Evolutionary conservation across 2,329 filamentous ascomycete genomes (phyloP), one percentile per base, ranked within the genome.

Genomic region (Lachnellula subtilissima): DNA sequence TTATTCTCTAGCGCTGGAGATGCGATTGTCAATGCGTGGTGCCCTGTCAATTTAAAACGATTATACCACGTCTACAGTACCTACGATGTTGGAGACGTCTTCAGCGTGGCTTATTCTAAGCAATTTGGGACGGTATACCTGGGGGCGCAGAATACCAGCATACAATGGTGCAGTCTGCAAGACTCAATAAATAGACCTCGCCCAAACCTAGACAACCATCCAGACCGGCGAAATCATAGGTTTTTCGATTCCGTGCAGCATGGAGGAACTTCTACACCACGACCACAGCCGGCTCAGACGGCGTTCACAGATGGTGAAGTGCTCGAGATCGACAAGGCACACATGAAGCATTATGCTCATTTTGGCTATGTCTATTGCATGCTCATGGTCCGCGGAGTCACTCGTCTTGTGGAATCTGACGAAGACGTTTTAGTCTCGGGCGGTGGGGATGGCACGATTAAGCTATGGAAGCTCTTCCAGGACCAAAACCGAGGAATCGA

Each of bases 281-380:
- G 88, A 35, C 45, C 84, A 77, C 80, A 69, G 70, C 73, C 23
- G 68, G 72, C 58, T 35, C 60, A 76, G 74, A 32, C 71, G 72
- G 22, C 73, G 61, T 77, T 76, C 2, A 74, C 76, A 42, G 84
- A 84, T 45, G 85, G 85, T 1, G 80, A 85, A 36, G 80, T 88
- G 1, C 75, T 97, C 5, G 91, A 96, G 69, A 91, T 97, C 57
- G 87, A 90, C 66, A 83, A 85, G 50, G 83, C 88, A 22, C 87
- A 92, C 54, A 89, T 96, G 55, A 83, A 81, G 55, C 88, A 94
- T 65, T 99, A 96, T 73, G 91, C 94, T 1, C 94, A 99, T 71
- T 93, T 87, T 71, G 94, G 95, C 46, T 97, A 97, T 70, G 86
- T 99, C 0, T 97, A 97, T 71, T 95, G 91, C 71, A 97, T 97